phyloP scores from a whole-genome alignment of 2,329 filamentous ascomycete genomes.

The Cladosporium halotolerans region DNA sequence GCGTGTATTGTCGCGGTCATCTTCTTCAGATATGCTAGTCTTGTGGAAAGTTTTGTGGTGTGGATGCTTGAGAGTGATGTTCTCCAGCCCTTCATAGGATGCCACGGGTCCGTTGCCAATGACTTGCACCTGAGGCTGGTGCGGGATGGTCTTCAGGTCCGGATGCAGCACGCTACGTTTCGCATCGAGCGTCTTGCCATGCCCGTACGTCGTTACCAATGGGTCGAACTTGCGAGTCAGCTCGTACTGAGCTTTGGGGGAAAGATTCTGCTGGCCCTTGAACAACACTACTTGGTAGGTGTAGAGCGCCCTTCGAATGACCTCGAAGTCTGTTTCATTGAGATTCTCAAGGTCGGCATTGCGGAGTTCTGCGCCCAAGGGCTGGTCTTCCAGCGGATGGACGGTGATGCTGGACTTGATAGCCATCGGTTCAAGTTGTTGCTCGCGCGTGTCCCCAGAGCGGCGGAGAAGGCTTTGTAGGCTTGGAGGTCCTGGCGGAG shows the following conservation, averaged over 20 bases:
- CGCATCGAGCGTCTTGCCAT: conserved; percentile 66
- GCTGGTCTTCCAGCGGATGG: conserved; percentile 19
- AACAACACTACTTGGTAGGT: conserved; percentile 63
- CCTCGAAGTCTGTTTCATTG: conserved; percentile 56
- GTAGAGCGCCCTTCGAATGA: conserved; percentile 61
- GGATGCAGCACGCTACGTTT: conserved; percentile 65
- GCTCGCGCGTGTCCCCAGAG: no score
- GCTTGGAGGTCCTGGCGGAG: no score
- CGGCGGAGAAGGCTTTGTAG: no score
- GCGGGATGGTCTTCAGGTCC: conserved; percentile 72
- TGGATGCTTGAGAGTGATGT: conserved; percentile 65
- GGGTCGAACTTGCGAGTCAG: conserved; percentile 71
- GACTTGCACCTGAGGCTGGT: conserved; percentile 73
- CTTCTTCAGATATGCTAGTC: conserved; percentile 54
- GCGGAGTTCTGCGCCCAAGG: conserved; percentile 25
- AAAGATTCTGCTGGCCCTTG: conserved; percentile 58
- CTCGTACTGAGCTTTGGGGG: conserved; percentile 66
- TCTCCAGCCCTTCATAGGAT: conserved; percentile 63
- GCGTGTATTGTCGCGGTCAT: conserved; percentile 52
- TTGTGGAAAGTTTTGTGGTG: conserved; percentile 74
- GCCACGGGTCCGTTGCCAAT: conserved; percentile 68
- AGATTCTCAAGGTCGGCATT: conserved; percentile 26
- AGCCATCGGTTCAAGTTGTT: conserved; percentile 14
- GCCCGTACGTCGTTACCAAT: conserved; percentile 58
- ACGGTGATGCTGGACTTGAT: conserved; percentile 24